Percentiles rank a stretch among this genome's conserved stretches.
These are phyloP conservation scores for Penicillium sp. DNA, from an alignment of 2,329 filamentous ascomycete species.

Conservation along the genomic window DNA sequence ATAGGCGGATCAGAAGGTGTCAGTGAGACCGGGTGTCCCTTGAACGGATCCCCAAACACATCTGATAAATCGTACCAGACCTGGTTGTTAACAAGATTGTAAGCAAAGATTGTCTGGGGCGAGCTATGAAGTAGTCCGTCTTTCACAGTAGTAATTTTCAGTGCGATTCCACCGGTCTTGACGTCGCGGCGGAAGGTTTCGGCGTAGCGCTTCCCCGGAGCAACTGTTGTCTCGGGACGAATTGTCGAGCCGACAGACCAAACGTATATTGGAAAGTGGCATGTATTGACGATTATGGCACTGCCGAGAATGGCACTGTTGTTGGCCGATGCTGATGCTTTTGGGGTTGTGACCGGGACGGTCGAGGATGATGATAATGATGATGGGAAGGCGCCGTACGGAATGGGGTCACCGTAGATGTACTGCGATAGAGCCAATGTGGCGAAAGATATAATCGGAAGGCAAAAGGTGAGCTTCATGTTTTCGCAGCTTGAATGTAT, in stretches of 20 bases:
- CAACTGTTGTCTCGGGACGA: slow-evolving; percentile 28
- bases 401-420: slow-evolving; percentile 1
- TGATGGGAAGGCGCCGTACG: slow-evolving; percentile 8
- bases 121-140: slow-evolving; percentile 40
- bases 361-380: slow-evolving; percentile 4
- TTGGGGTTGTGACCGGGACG: background rate
- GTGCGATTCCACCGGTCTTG: slow-evolving; percentile 44
- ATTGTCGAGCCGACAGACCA: slow-evolving; percentile 42
- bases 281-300: slow-evolving; percentile 42
- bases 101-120: slow-evolving; percentile 48
- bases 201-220: slow-evolving; percentile 31
- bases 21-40: slow-evolving; percentile 30
- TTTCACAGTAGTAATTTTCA: slow-evolving; percentile 44
- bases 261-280: slow-evolving; percentile 38
- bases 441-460: slow-evolving; percentile 12
- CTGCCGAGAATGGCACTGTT: slow-evolving; percentile 27
- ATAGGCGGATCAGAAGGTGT: slow-evolving; percentile 28
- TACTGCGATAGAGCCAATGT: slow-evolving; percentile 12
- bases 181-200: slow-evolving; percentile 42
- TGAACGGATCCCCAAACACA: slow-evolving; percentile 50
- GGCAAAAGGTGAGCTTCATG: slow-evolving; percentile 15
- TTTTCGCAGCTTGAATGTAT: background rate
- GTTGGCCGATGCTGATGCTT: background rate
- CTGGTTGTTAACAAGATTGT: slow-evolving; percentile 34
- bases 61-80: slow-evolving; percentile 52